Evolutionary conservation across 2,329 filamentous ascomycete species (phyloP), one percentile per base, ranked within the genome.

Genomic region (Claviceps paspali): DNA sequence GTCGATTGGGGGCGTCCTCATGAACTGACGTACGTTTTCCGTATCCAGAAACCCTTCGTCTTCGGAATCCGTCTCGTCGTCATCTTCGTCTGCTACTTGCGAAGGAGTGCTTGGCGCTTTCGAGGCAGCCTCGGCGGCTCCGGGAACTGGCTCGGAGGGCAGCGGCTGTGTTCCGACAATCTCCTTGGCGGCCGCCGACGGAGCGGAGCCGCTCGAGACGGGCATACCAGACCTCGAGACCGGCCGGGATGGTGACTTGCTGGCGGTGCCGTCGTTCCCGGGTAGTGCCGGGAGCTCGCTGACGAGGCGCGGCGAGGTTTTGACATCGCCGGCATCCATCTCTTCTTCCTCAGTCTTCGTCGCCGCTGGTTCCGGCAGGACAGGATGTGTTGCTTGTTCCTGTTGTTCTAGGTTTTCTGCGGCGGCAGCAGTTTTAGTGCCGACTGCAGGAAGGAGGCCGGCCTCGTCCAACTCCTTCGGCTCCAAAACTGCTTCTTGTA

Each of bases 1-100:
- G 9, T 74, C 68, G 9, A 70, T 44, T 2, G 70, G 69, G 2
- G 72, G 72, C 2, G 72, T 76, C 17, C 56, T 52, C 54, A 70
- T 68, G 39, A 62, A 67, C 37, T 65, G 61, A 9, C 70, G 63
- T 21, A 69, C 62, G 5, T 59, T 57, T 29, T 68, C 64, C 19
- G 67, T 52, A n/a, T 62, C 62, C 42, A 65, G 57, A 27, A 60
- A 62, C n/a, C 68, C 62, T 27, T 68, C 60, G 29, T 67, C 68
- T 35, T 74, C 70, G 6, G 68, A 63, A 42, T 73, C 68, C 2
- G 68, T 72, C 35, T 71, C 60, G 19, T 33, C 30, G 10, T 67
- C 68, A 35, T 68, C 66, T 27, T 68, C 64, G 14, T 67, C 63
- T 22, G 61, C 61, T 22, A 61, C 56, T 29, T 64, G 65, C 4